phyloP scores from a whole-genome alignment of 768 basidiomycete genomes.

The Erythrobasidium yunnanense region DNA sequence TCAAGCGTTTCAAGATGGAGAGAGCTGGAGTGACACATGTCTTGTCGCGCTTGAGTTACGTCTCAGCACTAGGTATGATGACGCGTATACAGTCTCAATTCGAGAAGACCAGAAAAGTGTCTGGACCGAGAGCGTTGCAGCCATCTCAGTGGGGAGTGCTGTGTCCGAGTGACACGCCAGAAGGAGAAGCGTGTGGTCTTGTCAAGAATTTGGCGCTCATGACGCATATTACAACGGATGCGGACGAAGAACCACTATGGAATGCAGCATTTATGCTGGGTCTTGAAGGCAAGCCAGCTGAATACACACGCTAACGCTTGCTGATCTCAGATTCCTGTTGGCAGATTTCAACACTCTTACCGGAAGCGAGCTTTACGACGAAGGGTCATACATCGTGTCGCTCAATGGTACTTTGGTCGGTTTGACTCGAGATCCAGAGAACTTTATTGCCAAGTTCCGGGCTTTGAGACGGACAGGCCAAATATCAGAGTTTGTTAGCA shows the following conservation, averaged over 20 bases:
- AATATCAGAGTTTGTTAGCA: slow-evolving; percentile 88
- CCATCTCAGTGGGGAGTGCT: slow-evolving; percentile 99
- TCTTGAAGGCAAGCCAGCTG: slow-evolving; percentile 62
- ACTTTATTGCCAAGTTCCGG: slow-evolving; percentile 82
- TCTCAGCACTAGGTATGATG: slow-evolving; percentile 99
- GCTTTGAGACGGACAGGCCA: slow-evolving; percentile 81
- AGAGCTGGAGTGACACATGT: slow-evolving; percentile 97
- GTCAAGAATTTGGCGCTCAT: slow-evolving; percentile 98
- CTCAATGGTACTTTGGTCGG: slow-evolving; percentile 95
- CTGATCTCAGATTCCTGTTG: slow-evolving; percentile 4
- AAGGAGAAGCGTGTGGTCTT: slow-evolving; percentile 97
- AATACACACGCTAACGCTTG: not conserved
- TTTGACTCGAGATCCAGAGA: slow-evolving; percentile 68
- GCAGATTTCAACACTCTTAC: slow-evolving; percentile 81
- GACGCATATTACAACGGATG: slow-evolving; percentile 99
- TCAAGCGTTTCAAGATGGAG: slow-evolving; percentile 98
- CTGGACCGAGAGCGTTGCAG: slow-evolving; percentile 89
- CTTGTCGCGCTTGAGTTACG: slow-evolving; percentile 84
- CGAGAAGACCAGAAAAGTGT: slow-evolving; percentile 97
- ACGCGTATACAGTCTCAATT: slow-evolving; percentile 97
- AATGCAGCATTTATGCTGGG: slow-evolving; percentile 87
- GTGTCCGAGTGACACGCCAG: slow-evolving; percentile 95
- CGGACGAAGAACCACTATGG: slow-evolving; percentile 86
- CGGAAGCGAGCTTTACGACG: slow-evolving; percentile 90
- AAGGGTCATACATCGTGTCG: slow-evolving; percentile 83